phyloP scores from a whole-genome alignment of 257 asterid species.

The Rauvolfia tetraphylla region DNA sequence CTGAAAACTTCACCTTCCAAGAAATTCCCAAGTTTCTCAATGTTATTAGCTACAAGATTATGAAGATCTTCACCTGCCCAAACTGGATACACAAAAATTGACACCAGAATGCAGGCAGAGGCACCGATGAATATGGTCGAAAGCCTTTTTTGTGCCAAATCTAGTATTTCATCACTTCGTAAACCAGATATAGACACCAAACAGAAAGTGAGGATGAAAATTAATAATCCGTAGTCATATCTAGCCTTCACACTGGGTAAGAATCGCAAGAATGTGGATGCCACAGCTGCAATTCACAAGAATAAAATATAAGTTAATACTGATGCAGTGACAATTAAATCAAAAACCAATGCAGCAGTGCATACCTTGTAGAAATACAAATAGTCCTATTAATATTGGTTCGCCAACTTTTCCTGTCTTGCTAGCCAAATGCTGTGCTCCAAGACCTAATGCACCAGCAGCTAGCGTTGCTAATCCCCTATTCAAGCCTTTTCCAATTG shows the following conservation, averaged over 20 bases:
- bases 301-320: background rate
- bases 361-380: conserved; percentile 71
- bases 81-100: conserved; percentile 55
- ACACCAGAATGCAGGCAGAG: conserved; percentile 47
- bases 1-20: conserved; percentile 42
- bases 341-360: background rate
- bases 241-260: conserved; percentile 70
- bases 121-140: conserved; percentile 64
- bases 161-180: conserved; percentile 44
- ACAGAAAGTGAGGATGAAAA: conserved; percentile 68
- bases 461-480: conserved; percentile 67
- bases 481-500: conserved; percentile 71
- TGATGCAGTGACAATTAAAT: background rate
- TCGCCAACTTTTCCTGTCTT: conserved; percentile 52
- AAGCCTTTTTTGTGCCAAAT: conserved; percentile 49
- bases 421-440: conserved; percentile 61
- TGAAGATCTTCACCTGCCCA: conserved; percentile 90
- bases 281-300: conserved; percentile 44
- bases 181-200: conserved; percentile 65
- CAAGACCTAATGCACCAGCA: conserved; percentile 69
- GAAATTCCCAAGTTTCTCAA: conserved; percentile 52
- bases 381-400: conserved; percentile 56
- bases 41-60: conserved; percentile 45
- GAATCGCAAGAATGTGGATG: conserved; percentile 62
- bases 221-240: conserved; percentile 71